phyloP scores from a whole-genome alignment of 1,284 basidiomycete genomes.

The Apiotrichum mycotoxinovorans region DNA sequence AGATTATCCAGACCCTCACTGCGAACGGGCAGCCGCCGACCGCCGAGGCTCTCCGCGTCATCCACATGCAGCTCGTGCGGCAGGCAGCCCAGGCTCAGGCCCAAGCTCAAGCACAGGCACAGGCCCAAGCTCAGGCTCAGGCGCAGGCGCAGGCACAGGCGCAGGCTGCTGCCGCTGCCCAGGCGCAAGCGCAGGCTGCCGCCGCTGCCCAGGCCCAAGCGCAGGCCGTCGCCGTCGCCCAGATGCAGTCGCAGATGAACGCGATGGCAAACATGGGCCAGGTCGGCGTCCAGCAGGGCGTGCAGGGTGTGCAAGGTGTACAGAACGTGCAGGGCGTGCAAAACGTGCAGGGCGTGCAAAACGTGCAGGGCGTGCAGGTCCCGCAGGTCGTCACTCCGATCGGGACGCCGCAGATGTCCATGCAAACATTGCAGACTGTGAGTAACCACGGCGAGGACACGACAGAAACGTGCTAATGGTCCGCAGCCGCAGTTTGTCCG shows the following conservation, averaged over 20 bases:
- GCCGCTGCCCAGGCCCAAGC: constrained; percentile 11
- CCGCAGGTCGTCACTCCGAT: constrained; percentile 8
- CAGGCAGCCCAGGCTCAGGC: constrained; percentile 6
- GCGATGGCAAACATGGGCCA: not conserved
- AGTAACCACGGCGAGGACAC: not conserved
- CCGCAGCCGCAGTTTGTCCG: constrained; percentile 12
- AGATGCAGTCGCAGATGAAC: constrained; percentile 3
- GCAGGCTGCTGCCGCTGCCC: constrained; percentile 2
- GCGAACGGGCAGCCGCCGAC: constrained; percentile 35
- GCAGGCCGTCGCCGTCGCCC: constrained; percentile 1
- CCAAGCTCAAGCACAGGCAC: constrained; percentile 9
- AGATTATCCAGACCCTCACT: constrained; percentile 30
- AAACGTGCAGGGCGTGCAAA: not conserved
- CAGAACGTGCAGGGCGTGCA: not conserved
- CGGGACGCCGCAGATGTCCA: constrained; percentile 14
- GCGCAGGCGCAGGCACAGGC: constrained; percentile 16
- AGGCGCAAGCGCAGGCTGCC: constrained; percentile 9
- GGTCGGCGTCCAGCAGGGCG: not conserved
- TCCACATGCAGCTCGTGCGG: constrained; percentile 26
- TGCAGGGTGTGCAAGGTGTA: not conserved
- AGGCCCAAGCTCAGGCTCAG: constrained; percentile 15
- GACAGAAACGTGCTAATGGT: no score
- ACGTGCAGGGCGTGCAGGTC: not conserved
- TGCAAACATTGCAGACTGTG: constrained; percentile 14
- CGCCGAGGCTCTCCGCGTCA: constrained; percentile 30